These are phyloP conservation scores for Colletotrichum sojae DNA, from an alignment of 2,329 filamentous ascomycete species.

Conservation along the genomic window DNA sequence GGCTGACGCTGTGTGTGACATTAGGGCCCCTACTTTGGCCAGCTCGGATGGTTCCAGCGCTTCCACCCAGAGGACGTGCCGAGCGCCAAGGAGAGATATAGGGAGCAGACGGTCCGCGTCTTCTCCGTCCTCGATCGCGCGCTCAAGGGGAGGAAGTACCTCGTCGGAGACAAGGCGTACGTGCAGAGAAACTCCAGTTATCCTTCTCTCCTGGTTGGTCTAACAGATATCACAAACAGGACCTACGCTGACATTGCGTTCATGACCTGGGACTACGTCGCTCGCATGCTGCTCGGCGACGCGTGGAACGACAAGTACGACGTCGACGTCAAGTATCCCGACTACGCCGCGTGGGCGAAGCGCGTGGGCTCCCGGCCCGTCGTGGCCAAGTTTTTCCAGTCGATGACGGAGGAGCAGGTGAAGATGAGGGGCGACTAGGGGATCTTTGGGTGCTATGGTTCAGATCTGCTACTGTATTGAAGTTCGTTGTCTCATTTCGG, in stretches of 20 bases:
- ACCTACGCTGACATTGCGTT: slow-evolving; percentile 53
- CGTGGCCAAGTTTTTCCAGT: slow-evolving; percentile 45
- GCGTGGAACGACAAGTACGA: slow-evolving; percentile 43
- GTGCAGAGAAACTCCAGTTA: slow-evolving; percentile 5
- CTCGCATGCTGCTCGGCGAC: slow-evolving; percentile 40
- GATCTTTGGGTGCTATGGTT: neutral
- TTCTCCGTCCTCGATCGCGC: slow-evolving; percentile 50
- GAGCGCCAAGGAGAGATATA: slow-evolving; percentile 50
- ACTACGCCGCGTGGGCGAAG: slow-evolving; percentile 53
- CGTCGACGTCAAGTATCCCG: slow-evolving; percentile 51
- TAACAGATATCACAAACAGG: slow-evolving; percentile 10
- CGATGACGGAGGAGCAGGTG: slow-evolving; percentile 3
- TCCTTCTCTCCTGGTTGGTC: slow-evolving; percentile 5
- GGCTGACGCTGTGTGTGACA: neutral
- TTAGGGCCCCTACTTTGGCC: slow-evolving; percentile 62
- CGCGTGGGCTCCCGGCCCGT: slow-evolving; percentile 50
- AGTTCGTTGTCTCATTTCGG: too few species aligned
- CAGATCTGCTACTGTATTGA: neutral
- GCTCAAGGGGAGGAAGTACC: slow-evolving; percentile 52
- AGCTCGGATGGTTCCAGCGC: slow-evolving; percentile 54
- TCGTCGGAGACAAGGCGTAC: slow-evolving; percentile 53
- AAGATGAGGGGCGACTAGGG: neutral
- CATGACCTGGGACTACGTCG: slow-evolving; percentile 46
- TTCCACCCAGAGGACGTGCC: slow-evolving; percentile 47
- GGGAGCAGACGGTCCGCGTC: slow-evolving; percentile 48